Conservation (phyloP, 2,329 filamentous ascomycete species). For the Trichoderma guizhouense region DNA sequence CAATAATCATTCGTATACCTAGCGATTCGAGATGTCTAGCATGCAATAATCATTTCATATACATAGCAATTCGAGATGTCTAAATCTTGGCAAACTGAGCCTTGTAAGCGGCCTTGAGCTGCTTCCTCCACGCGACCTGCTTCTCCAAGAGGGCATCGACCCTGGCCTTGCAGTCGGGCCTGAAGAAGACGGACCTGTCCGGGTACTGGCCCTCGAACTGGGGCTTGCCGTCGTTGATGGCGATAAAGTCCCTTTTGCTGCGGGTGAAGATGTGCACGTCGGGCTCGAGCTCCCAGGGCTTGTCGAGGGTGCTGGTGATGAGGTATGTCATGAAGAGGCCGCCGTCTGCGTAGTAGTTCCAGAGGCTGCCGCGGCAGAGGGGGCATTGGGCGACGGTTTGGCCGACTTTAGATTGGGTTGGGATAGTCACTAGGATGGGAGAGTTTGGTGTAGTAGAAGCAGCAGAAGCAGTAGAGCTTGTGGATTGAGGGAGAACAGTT, state of each 20-base stretch:
- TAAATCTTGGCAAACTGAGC: constrained; percentile 10
- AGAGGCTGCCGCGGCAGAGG: constrained; percentile 39
- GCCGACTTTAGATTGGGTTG: constrained; percentile 39
- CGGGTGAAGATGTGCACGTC: constrained; percentile 45
- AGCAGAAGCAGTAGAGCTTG: neutral
- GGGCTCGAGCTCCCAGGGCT: constrained; percentile 36
- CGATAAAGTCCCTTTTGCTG: constrained; percentile 39
- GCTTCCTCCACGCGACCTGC: constrained; percentile 18
- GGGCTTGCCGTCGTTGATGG: constrained; percentile 35
- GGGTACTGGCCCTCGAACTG: constrained; percentile 38
- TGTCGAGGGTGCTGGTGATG: constrained; percentile 44
- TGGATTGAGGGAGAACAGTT: neutral
- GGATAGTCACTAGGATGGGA: constrained; percentile 30
- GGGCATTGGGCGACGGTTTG: constrained; percentile 44
- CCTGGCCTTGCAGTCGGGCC: constrained; percentile 33
- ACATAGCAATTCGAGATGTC: neutral
- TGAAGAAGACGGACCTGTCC: constrained; percentile 31
- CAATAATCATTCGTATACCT: neutral
- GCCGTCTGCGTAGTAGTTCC: constrained; percentile 39
- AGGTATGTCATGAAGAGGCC: constrained; percentile 36
- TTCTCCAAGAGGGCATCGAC: constrained; percentile 26
- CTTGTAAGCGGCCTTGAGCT: constrained; percentile 5
- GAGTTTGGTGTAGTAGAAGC: neutral
- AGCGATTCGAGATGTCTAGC: neutral
- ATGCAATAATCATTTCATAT: too few relatives aligned